phyloP scores from a whole-genome alignment of 164 flowering plant species.

The Taxillus chinensis region DNA sequence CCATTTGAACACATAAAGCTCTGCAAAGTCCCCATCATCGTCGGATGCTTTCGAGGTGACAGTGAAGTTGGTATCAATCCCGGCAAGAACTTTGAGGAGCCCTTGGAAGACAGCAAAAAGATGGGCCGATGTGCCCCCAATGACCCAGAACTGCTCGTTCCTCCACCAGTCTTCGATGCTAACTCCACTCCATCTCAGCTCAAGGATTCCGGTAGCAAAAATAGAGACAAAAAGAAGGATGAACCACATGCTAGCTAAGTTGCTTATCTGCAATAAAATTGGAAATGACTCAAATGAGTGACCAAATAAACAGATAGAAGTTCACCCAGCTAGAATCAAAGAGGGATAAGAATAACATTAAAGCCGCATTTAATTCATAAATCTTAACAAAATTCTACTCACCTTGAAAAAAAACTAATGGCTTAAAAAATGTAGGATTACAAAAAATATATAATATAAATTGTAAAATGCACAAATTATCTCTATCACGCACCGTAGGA shows the following conservation, averaged over 20 bases:
- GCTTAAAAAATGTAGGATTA: too few species aligned
- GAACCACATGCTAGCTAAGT: conserved; percentile 85
- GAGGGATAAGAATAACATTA: too few species aligned
- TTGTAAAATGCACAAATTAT: too few species aligned
- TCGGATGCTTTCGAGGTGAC: conserved; percentile 94
- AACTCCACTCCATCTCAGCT: conserved; percentile 91
- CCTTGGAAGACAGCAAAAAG: conserved; percentile 97
- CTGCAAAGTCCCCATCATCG: conserved; percentile 89
- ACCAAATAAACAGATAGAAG: not conserved
- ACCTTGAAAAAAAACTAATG: too few species aligned
- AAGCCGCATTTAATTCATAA: too few species aligned
- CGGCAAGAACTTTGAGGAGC: conserved; percentile 82
- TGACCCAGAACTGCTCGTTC: conserved; percentile 98
- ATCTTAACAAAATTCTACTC: too few species aligned
- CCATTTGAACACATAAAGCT: conserved; percentile 93
- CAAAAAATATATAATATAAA: too few species aligned
- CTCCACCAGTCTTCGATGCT: conserved; percentile 98
- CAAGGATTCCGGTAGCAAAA: conserved; percentile 73
- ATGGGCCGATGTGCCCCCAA: conserved; percentile 95
- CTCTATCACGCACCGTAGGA: conserved; percentile 57
- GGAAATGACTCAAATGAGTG: not conserved
- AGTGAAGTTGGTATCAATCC: conserved; percentile 93
- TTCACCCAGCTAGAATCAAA: not conserved
- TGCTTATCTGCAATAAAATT: conserved; percentile 69
- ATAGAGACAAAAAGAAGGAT: conserved; percentile 84